Evolutionary conservation across 2,329 filamentous ascomycete species (phyloP).

Genomic region (Xylaria digitata): DNA sequence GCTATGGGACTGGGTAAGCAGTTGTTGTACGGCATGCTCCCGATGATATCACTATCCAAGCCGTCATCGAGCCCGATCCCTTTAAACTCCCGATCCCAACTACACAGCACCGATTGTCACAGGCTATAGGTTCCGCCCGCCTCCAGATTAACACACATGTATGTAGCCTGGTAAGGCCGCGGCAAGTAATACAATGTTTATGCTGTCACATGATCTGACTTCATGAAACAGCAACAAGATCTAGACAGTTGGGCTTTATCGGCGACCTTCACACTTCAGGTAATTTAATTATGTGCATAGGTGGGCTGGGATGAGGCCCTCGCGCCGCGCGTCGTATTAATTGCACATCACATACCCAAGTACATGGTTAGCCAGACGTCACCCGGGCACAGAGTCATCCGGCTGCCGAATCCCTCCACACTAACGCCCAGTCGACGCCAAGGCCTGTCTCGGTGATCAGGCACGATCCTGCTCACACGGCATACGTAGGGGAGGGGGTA

Average conservation of each 20-base stretch:
- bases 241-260: background rate
- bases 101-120: slow-evolving; percentile 7
- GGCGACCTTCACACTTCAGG: background rate
- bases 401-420: background rate
- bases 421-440: background rate
- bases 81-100: background rate
- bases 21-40: background rate
- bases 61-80: background rate
- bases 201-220: slow-evolving; percentile 3
- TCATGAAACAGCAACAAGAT: background rate
- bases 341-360: no score
- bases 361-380: background rate
- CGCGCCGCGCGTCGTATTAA: background rate
- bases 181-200: background rate
- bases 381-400: background rate
- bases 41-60: slow-evolving; percentile 1
- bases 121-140: background rate
- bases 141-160: background rate
- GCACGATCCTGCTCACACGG: slow-evolving; percentile 6
- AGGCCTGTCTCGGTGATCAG: slow-evolving; percentile 11
- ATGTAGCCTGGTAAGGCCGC: slow-evolving; percentile 1
- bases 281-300: background rate
- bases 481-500: background rate
- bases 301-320: background rate
- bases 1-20: background rate